Evolutionary conservation across 2,329 filamentous ascomycete genomes (phyloP), one percentile per base, ranked within the genome.

Genomic region (Hymenoscyphus albidus): DNA sequence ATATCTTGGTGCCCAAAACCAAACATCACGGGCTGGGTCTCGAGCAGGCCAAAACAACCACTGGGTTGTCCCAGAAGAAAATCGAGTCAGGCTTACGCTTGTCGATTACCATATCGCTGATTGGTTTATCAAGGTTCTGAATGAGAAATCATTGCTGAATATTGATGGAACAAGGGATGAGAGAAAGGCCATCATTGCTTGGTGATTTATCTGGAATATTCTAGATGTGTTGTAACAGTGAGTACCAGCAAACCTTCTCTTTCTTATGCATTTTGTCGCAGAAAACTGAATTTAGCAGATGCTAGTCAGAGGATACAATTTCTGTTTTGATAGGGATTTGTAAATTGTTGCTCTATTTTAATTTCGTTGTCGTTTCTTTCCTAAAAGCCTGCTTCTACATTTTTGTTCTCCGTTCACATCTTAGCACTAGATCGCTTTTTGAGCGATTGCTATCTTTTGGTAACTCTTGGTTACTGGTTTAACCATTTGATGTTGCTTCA

Each of bases 81-180:
- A 71, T 57, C 61, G 73, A 51, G 66, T 74, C 14, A 67, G 69
- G 58, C 58, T 74, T 10, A 69, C 65, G 57, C 60, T 68, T 18
- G 64, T 72, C 9, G 69, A 73, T 60, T 73, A 69, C 31, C 69
- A 73, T 64, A 68, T 72, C 18, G 65, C 67, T 7, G 70, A 74
- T 22, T 66, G 72, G 5, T 70, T 72, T 63, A 69, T 73, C 6
- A 70, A 67, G 55, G 69, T 73, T 9, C 70, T 68, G 27, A 70
- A 69, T 54, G 68, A 71, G 18, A 68, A 62, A 40, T 67, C 62
- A 10, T 13, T 73, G 5, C 35, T 58, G 18, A 62, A 59, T 4
- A 66, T 59, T 18, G 69, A 73, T 64, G 72, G 71, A 27, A 71
- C 58, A 12, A 68, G 59, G 42, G 69, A 71, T 48, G 69, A 69